Conservation (phyloP, 1,284 basidiomycete species). For the Rhodotorula sp. region DNA sequence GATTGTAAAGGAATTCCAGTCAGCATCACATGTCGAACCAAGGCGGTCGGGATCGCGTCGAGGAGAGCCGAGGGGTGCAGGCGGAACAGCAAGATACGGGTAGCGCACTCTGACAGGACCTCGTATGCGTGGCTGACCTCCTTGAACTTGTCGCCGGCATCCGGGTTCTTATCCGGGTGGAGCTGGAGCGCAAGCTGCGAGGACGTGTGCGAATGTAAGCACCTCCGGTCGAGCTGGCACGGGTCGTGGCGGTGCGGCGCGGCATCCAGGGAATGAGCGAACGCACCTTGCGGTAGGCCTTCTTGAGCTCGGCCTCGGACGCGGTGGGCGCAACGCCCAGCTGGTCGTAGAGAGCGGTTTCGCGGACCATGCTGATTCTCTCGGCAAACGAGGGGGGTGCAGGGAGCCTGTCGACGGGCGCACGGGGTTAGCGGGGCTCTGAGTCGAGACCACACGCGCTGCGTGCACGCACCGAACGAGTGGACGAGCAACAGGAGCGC, state of each 20-base stretch:
- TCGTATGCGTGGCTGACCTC: conserved; percentile 70
- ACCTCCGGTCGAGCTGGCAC: too few relatives aligned
- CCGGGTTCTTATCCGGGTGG: conserved; percentile 40
- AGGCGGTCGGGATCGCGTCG: background rate
- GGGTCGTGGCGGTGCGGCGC: background rate
- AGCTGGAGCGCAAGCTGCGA: conserved; percentile 24
- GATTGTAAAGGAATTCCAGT: background rate
- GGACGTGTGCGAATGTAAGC: background rate
- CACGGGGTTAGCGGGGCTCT: too few relatives aligned
- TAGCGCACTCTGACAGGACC: conserved; percentile 71
- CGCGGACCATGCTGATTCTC: conserved; percentile 18
- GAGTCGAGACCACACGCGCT: too few relatives aligned
- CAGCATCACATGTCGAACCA: background rate
- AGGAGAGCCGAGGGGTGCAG: background rate
- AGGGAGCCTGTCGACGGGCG: background rate
- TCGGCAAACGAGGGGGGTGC: background rate
- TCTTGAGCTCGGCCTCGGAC: conserved; percentile 70
- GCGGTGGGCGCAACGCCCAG: conserved; percentile 76
- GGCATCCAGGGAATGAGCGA: background rate
- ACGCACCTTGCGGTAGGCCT: conserved; percentile 42
- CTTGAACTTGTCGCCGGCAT: conserved; percentile 82
- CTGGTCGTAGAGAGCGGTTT: conserved; percentile 60
- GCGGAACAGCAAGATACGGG: background rate
- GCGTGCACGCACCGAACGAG: too few relatives aligned
- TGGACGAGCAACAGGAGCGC: too few relatives aligned